These are phyloP conservation scores for Plectosphaerella cucumerina DNA, from an alignment of 2,329 filamentous ascomycete genomes.

Conservation along the genomic window DNA sequence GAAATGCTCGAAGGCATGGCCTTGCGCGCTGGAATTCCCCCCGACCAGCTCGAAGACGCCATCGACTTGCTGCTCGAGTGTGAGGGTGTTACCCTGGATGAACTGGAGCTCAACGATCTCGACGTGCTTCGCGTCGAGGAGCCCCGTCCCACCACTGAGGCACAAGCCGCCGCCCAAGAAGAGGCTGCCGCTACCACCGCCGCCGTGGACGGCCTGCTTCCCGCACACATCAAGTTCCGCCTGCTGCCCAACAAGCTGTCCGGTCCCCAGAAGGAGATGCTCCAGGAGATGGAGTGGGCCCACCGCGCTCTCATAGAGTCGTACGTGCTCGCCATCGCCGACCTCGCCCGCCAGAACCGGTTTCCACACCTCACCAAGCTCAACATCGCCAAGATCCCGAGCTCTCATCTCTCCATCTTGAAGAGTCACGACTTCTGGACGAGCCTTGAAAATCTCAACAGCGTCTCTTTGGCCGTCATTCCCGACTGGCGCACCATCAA, in stretches of 20 bases:
- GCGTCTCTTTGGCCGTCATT: slow-evolving; percentile 56
- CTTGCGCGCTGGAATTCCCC: too few relatives aligned
- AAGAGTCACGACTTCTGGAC: slow-evolving; percentile 58
- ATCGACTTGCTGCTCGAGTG: too few relatives aligned
- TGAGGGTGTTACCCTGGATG: too few relatives aligned
- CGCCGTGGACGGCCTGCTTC: slow-evolving; percentile 4
- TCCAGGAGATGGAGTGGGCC: slow-evolving; percentile 65
- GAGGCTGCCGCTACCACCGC: slow-evolving; percentile 11
- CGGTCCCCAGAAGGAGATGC: slow-evolving; percentile 62
- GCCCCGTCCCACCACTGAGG: background rate
- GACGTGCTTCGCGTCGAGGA: slow-evolving; percentile 25
- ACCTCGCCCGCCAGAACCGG: slow-evolving; percentile 42
- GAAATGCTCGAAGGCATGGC: too few relatives aligned
- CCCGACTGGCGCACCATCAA: slow-evolving; percentile 62
- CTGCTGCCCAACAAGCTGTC: slow-evolving; percentile 55
- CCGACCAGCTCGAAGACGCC: too few relatives aligned
- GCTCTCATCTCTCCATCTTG: slow-evolving; percentile 52
- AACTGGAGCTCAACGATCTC: too few relatives aligned
- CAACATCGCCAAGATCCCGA: slow-evolving; percentile 61
- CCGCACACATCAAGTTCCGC: slow-evolving; percentile 9
- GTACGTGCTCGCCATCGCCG: slow-evolving; percentile 60
- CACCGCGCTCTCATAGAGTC: slow-evolving; percentile 65
- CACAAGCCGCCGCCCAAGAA: slow-evolving; percentile 8
- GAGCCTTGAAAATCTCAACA: slow-evolving; percentile 47
- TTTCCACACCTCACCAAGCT: slow-evolving; percentile 54